Evolutionary conservation across 2,329 filamentous ascomycete genomes (phyloP), one percentile per base, ranked within the genome.

Genomic region (Fusarium torreyae): DNA sequence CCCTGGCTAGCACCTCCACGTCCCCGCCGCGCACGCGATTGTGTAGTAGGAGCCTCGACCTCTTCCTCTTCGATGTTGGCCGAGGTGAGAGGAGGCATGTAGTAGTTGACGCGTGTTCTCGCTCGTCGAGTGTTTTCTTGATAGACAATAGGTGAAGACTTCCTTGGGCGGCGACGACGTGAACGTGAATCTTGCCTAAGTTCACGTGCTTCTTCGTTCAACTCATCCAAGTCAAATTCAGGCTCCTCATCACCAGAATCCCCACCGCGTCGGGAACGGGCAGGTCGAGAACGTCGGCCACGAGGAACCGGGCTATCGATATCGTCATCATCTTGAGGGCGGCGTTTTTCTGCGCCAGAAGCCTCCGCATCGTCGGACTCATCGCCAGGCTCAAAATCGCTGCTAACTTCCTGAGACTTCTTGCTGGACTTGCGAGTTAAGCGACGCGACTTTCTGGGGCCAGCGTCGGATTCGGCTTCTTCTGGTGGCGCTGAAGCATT

Each of bases 71-170:
- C 94, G 2, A 92, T 87, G 40, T 90, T 86, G 18, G 80, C 80
- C 9, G 81, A 78, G 11, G 80, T 81, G 40, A 94, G 89, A 1
- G 93, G 90, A 43, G 93, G 89, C 75, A 98, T 93, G 59, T 92
- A 92, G 79, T 98, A 98, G 77, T 97, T 93, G 31, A 96, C 92
- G 54, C 88, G 83, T 28, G 84, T 82, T 28, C 88, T 86, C 40
- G 86, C 83, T 45, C 86, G 84, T 55, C 84, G 84, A 20, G 82
- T 79, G 10, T 79, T 82, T 69, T 88, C 80, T 80, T 92, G 84
- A 75, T 91, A 87, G 50, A 88, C 79, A 70, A 92, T 85, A 60
- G 86, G 81, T 18, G 88, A 86, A 31, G 78, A 75, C 70, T 88
- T 83, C 69, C 87, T 74, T 63, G 83, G 80, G 69, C 86, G 79